phyloP scores from a whole-genome alignment of 2,329 filamentous ascomycete species.

The Ophiostoma ulmi region DNA sequence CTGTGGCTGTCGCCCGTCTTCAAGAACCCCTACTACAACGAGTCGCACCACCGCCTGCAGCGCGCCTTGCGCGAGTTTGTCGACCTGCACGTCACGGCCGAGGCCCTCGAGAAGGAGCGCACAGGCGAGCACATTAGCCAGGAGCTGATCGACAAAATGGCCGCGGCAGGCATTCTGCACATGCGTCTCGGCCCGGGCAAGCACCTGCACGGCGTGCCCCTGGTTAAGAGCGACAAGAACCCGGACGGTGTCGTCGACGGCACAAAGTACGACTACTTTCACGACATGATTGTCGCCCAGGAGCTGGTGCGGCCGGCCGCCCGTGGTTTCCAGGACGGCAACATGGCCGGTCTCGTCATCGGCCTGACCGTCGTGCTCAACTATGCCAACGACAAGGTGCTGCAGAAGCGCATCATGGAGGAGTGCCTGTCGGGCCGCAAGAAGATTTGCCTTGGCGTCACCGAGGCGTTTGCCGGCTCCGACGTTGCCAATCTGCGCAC shows the following conservation, averaged over 20 bases:
- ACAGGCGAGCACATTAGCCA: conserved; percentile 66
- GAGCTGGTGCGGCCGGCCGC: conserved; percentile 67
- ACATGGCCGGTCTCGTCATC: conserved; percentile 82
- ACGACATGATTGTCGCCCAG: conserved; percentile 71
- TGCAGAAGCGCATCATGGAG: conserved; percentile 61
- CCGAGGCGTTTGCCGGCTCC: conserved; percentile 79
- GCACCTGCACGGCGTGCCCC: conserved; percentile 65
- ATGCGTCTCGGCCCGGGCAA: conserved; percentile 81
- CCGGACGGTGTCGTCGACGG: conserved; percentile 62
- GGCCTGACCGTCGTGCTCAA: conserved; percentile 73
- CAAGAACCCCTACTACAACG: conserved; percentile 68
- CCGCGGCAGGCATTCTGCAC: conserved; percentile 65
- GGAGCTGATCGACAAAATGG: conserved; percentile 72
- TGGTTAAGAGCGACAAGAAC: conserved; percentile 42
- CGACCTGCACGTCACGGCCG: conserved; percentile 64
- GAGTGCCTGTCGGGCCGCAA: conserved; percentile 76
- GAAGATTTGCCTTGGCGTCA: conserved; percentile 84
- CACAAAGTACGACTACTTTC: conserved; percentile 82
- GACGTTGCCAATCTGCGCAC: conserved; percentile 77
- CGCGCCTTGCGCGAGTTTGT: conserved; percentile 67
- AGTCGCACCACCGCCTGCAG: conserved; percentile 64
- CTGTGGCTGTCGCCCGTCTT: conserved; percentile 74
- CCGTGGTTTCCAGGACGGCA: conserved; percentile 79
- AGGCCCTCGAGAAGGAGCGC: conserved; percentile 70
- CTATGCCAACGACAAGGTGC: conserved; percentile 63